Conservation (phyloP, 768 basidiomycete genomes). For the Naematelia aurantialba region DNA sequence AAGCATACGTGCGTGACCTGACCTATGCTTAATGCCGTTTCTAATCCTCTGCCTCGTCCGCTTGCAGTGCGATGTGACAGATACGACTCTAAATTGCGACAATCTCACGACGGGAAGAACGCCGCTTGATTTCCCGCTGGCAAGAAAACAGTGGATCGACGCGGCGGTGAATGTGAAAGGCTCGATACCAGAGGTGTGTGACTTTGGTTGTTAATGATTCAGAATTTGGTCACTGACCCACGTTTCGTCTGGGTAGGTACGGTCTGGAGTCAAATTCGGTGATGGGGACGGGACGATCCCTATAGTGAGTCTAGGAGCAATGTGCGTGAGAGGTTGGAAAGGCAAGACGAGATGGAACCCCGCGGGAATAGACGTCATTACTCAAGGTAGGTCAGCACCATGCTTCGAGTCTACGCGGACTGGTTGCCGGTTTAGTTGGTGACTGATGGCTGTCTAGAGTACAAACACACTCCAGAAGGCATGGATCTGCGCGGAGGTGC, state of each 20-base stretch:
- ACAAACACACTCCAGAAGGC: slow-evolving; percentile 67
- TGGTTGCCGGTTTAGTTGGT: not conserved
- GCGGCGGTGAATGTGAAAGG: slow-evolving; percentile 68
- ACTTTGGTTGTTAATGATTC: not conserved
- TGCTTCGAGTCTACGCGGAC: not conserved
- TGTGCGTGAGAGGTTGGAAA: slow-evolving; percentile 96
- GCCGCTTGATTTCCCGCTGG: slow-evolving; percentile 58
- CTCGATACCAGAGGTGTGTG: slow-evolving; percentile 37
- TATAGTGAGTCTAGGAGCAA: slow-evolving; percentile 61
- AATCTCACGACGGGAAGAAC: slow-evolving; percentile 51
- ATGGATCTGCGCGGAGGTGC: slow-evolving; percentile 81
- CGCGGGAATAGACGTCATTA: slow-evolving; percentile 75
- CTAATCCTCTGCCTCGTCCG: too few relatives aligned
- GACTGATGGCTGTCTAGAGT: slow-evolving; percentile 22
- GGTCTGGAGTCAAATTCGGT: slow-evolving; percentile 84
- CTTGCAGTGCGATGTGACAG: slow-evolving; percentile 53
- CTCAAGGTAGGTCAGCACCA: slow-evolving; percentile 60
- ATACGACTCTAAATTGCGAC: slow-evolving; percentile 53
- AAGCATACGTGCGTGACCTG: slow-evolving; percentile 25
- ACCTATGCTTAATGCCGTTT: too few relatives aligned
- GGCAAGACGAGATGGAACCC: slow-evolving; percentile 79
- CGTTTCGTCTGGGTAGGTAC: slow-evolving; percentile 52
- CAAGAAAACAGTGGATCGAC: slow-evolving; percentile 77
- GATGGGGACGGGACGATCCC: slow-evolving; percentile 85
- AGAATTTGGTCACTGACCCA: not conserved